Base-by-base conservation (phyloP, 2,329 filamentous ascomycete genomes). In the Sclerotinia borealis region DNA sequence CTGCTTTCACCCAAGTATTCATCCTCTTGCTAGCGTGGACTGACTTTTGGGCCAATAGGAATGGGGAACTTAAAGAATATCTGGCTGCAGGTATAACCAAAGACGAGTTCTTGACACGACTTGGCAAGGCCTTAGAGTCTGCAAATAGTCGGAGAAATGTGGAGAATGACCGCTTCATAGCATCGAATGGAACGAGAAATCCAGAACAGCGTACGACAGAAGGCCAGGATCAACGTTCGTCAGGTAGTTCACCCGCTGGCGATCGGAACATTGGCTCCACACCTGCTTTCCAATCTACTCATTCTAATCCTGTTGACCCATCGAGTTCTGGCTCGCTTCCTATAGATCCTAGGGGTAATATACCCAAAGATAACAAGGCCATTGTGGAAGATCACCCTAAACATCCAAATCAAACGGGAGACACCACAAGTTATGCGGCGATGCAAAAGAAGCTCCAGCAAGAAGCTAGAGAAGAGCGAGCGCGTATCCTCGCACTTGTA, bases 51-150 rank as follows among this genome's bases (percentile, higher is more conserved):
- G 3, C 27, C 3, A 22, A 45, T 68, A 87, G 85, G 72, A 89
- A 92, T 75, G 91, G 89, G 10, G 84, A 90, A 66, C 78, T 96
- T 17, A 87, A 89, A 71, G 88, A 93, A 74, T 92, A 93, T 73
- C 81, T 96, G 11, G 80, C 85, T 43, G 78, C 85, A 1, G 88
- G 87, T 10, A 81, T 84, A 10, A 76, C 79, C 17, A 87, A 84
- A 72, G 83, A 88, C 19, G 86, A 91, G 10, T 92, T 95, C 63
- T 74, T 86, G 54, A 79, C 78, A 49, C 80, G 85, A 29, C 67
- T 91, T 4, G 73, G 75, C 17, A 75, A 76, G 62, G 79, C 79
- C 50, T 69, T 73, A 15, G 65, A 63, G 10, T 45, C 34, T 29
- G 36, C 29, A 45, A n/a, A 3, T 7, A 17, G 29, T 15, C 54